These are phyloP conservation scores for Stenocarpella maydis DNA, from an alignment of 2,329 filamentous ascomycete genomes.

Conservation along the genomic window DNA sequence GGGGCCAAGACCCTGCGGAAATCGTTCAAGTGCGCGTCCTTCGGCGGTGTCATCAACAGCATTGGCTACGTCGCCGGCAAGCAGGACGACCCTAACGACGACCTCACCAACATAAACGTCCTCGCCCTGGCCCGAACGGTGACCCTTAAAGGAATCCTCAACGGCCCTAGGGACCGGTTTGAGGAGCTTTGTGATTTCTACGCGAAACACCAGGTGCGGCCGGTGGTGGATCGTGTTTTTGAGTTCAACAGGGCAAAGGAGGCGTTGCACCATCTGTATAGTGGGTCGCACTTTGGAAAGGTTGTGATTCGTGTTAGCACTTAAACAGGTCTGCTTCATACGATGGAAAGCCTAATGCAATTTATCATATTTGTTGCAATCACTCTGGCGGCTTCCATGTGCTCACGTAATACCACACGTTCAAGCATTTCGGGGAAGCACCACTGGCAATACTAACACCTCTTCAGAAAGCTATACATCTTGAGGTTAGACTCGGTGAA, in stretches of 20 bases:
- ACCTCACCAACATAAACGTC: conserved; percentile 64
- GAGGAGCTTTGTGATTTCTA: conserved; percentile 41
- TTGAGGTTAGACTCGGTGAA: too few relatives aligned
- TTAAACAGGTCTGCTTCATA: background rate
- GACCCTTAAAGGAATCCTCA: conserved; percentile 58
- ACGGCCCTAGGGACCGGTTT: conserved; percentile 63
- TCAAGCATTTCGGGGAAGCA: background rate
- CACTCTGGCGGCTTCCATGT: too few relatives aligned
- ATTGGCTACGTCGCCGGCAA: conserved; percentile 55
- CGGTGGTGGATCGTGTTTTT: conserved; percentile 54
- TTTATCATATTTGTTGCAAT: too few relatives aligned
- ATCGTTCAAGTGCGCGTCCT: conserved; percentile 61
- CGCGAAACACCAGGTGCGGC: conserved; percentile 47
- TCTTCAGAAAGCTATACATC: too few relatives aligned
- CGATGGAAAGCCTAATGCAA: background rate
- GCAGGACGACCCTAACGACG: conserved; percentile 54
- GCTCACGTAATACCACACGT: background rate
- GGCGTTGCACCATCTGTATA: conserved; percentile 59
- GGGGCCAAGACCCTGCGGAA: conserved; percentile 60
- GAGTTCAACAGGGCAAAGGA: conserved; percentile 50
- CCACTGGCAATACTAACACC: background rate
- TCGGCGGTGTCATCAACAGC: conserved; percentile 60
- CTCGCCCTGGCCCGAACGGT: conserved; percentile 48
- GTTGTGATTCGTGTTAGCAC: conserved; percentile 48
- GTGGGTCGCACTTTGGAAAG: conserved; percentile 63